Percentiles rank a stretch among this genome's conserved stretches.
These are phyloP conservation scores for Psilocybe cubensis DNA, from an alignment of 768 basidiomycete genomes.

Conservation along the genomic window DNA sequence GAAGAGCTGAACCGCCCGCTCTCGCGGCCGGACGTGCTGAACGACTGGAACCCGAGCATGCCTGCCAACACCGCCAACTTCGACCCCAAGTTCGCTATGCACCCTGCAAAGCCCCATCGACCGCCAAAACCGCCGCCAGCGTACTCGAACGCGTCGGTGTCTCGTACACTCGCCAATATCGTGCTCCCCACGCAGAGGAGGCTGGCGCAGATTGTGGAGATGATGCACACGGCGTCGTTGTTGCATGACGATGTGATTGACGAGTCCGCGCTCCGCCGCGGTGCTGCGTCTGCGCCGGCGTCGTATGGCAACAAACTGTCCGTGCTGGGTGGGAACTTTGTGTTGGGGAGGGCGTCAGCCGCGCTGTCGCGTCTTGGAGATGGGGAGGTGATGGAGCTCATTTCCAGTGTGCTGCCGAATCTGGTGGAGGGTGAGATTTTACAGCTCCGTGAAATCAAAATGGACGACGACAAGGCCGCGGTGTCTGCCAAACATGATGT, in stretches of 20 bases:
- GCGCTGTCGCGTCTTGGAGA: constrained; percentile 82
- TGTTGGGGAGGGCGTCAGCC: constrained; percentile 84
- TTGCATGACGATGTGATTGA: constrained; percentile 97
- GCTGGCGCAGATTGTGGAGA: constrained; percentile 94
- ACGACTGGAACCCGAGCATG: constrained; percentile 88
- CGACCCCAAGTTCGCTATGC: constrained; percentile 43
- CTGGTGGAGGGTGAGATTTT: constrained; percentile 94
- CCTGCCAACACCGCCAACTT: constrained; percentile 64
- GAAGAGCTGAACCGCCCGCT: constrained; percentile 74
- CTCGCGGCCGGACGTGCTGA: constrained; percentile 75
- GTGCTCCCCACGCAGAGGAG: constrained; percentile 85
- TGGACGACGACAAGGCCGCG: constrained; percentile 28
- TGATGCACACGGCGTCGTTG: constrained; percentile 96
- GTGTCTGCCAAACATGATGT: constrained; percentile 15
- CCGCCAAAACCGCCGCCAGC: constrained; percentile 28
- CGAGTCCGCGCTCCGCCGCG: constrained; percentile 75
- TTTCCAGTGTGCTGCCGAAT: constrained; percentile 85
- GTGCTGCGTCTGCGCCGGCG: constrained; percentile 76
- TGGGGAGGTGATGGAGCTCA: constrained; percentile 85
- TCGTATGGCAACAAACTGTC: constrained; percentile 89
- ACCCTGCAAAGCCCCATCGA: constrained; percentile 22
- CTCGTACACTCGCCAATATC: constrained; percentile 19
- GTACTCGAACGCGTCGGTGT: constrained; percentile 24
- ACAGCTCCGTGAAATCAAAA: constrained; percentile 68
- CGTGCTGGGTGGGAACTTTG: constrained; percentile 89